These are phyloP conservation scores for Ceratobasidium sp. DNA, from an alignment of 1,284 basidiomycete species.

Conservation along the genomic window DNA sequence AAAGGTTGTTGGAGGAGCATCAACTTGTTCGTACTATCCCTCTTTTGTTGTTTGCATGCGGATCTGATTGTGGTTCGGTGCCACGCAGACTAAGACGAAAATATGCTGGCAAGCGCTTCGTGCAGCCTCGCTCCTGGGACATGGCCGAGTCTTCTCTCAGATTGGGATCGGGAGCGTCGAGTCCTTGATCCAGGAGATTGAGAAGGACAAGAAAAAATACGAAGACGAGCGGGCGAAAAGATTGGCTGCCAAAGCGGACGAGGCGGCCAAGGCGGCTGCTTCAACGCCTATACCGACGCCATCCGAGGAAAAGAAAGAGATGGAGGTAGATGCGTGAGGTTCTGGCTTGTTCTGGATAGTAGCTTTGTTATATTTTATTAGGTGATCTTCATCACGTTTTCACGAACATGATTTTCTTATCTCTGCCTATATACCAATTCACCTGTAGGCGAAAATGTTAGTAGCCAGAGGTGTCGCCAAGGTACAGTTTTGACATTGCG, in stretches of 20 bases:
- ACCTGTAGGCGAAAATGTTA: too few species aligned
- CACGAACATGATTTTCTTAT: too few species aligned
- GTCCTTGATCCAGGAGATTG: conserved; percentile 40
- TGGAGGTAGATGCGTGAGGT: conserved; percentile 27
- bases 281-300: not conserved
- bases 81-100: conserved; percentile 26
- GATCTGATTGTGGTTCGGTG: not conserved
- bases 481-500: too few species aligned
- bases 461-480: too few species aligned
- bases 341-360: not conserved
- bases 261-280: conserved; percentile 6
- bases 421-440: too few species aligned
- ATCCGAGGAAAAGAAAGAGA: conserved; percentile 22
- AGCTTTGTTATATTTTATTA: too few species aligned
- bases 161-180: conserved; percentile 37
- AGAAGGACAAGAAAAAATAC: conserved; percentile 36
- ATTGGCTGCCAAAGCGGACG: conserved; percentile 22
- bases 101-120: conserved; percentile 42
- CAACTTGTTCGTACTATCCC: not conserved
- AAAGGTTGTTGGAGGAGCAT: conserved; percentile 28
- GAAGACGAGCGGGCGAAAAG: conserved; percentile 30
- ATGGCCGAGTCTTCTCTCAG: conserved; percentile 40
- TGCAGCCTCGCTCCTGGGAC: conserved; percentile 39
- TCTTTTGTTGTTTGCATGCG: not conserved
- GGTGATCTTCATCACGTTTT: too few species aligned